These are phyloP conservation scores for Globisporangium yorkense DNA, from an alignment of 352 stramenopile species.

Conservation along the genomic window DNA sequence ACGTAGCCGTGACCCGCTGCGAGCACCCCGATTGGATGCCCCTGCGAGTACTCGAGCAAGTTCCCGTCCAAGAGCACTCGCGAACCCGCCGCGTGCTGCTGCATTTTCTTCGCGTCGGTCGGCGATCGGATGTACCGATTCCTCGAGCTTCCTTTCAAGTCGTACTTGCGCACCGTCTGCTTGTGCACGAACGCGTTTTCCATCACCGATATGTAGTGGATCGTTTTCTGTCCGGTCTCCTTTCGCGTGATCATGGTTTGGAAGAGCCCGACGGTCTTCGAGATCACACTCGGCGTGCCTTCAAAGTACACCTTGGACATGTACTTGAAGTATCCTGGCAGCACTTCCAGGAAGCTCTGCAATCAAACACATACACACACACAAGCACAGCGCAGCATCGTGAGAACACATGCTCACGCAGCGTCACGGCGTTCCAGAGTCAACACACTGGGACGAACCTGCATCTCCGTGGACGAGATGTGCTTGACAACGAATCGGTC, in stretches of 20 bases:
- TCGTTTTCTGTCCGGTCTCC: slow-evolving; percentile 87
- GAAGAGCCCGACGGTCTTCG: slow-evolving; percentile 97
- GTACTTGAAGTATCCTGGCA: slow-evolving; percentile 96
- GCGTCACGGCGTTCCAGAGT: neutral
- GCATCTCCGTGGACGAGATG: slow-evolving; percentile 96
- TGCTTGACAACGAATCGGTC: slow-evolving; percentile 98
- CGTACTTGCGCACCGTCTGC: slow-evolving; percentile 93
- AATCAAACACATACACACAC: too few relatives aligned
- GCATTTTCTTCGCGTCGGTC: slow-evolving; percentile 15
- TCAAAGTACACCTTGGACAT: slow-evolving; percentile 97
- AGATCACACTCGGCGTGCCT: slow-evolving; percentile 90
- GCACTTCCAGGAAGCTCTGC: slow-evolving; percentile 77
- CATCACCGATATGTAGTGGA: slow-evolving; percentile 91
- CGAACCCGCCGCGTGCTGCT: slow-evolving; percentile 7
- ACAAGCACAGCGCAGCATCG: neutral
- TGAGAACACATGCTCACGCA: neutral
- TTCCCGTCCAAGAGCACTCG: slow-evolving; percentile 84
- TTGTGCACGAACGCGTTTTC: slow-evolving; percentile 97
- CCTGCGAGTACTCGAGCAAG: slow-evolving; percentile 75
- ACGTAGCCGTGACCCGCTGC: slow-evolving; percentile 66
- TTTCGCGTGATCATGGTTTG: slow-evolving; percentile 95
- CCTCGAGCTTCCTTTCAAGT: slow-evolving; percentile 97
- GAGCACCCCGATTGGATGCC: slow-evolving; percentile 69
- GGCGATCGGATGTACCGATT: slow-evolving; percentile 87
- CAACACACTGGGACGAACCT: slow-evolving; percentile 61